Base-by-base conservation (phyloP, 2,329 filamentous ascomycete genomes). In the Sordariomycetes sp. region DNA sequence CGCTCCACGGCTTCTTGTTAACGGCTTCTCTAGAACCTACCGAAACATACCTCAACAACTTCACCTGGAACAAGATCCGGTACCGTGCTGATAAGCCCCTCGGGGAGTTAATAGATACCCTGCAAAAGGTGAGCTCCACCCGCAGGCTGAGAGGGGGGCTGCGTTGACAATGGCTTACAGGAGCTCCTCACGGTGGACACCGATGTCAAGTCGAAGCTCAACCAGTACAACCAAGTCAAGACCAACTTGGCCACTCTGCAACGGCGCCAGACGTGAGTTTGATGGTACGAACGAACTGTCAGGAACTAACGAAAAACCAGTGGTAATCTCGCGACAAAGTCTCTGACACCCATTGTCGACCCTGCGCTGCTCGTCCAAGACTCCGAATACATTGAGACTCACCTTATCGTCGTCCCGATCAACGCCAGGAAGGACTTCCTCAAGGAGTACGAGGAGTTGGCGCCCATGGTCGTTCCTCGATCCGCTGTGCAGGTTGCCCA, bases 51-150 rank as follows among this genome's bases (percentile, higher is more conserved):
- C 67, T 98, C 30, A 77, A 80, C 52, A 80, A 74, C 36, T 98
- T 96, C 61, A 74, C 77, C 45, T 98, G 92, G 92, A 96, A 96
- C 66, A 95, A 92, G 61, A 86, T 94, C 61, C 92, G 94, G 57
- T 98, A 96, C 61, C 80, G 92, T 49, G 82, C 85, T 42, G 92
- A 98, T 59, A 93, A 90, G 57, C 76, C 90, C 33, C 74, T 98
- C 40, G 73, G 78, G 36, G 90, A 96, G 53, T 70, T 96, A 39
- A 82, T 95, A 47, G 83, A 87, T 56, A 80, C 79, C 26, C 65
- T 98, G 38, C 86, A 94, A 54, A 95, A 94, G 76, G 86, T 86
- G 48, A 11, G 47, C 18, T 34, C 15, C 31, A 6, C n/a, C n/a
- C n/a, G n/a, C n/a, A 30, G 15, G 16, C 16, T 16, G 18, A 7